Conservation (phyloP, 352 stramenopile genomes). For the Pythium periplocum region DNA sequence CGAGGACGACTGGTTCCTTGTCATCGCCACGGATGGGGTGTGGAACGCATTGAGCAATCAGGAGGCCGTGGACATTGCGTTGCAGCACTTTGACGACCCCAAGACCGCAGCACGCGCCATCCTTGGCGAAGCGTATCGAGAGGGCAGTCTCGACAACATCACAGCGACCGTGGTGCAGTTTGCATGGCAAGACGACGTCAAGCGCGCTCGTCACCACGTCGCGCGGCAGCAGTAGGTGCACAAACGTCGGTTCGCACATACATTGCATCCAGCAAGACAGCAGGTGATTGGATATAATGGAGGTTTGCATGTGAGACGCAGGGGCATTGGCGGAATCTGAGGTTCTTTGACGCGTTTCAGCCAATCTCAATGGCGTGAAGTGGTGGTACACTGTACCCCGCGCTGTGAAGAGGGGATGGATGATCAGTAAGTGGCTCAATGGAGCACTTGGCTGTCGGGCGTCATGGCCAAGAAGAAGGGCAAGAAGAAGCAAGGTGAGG, state of each 20-base stretch:
- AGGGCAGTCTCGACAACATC: constrained; percentile 12
- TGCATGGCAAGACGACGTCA: background rate
- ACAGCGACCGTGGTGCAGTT: constrained; percentile 1
- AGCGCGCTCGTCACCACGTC: background rate
- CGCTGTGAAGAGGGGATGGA: no score
- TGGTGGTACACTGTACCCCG: no score
- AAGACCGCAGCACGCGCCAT: constrained; percentile 43
- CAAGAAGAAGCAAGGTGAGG: no score
- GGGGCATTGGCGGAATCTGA: background rate
- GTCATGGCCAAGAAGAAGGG: no score
- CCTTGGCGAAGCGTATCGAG: constrained; percentile 47
- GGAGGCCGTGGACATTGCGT: constrained; percentile 42
- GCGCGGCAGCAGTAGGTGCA: background rate
- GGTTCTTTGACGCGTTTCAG: no score
- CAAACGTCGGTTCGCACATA: background rate
- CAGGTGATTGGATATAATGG: background rate
- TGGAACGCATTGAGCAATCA: constrained; percentile 64
- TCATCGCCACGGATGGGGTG: constrained; percentile 57
- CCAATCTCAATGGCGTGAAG: no score
- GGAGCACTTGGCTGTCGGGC: no score
- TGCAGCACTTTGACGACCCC: constrained; percentile 29
- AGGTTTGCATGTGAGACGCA: background rate
- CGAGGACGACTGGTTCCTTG: constrained; percentile 42
- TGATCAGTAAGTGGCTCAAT: no score
- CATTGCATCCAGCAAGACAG: no score